A percentile compares a stretch with the other conserved stretches of the same genome.
Evolutionary conservation across 495 filamentous ascomycete species (phyloP).

Genomic region (Parathielavia hyrcaniae): DNA sequence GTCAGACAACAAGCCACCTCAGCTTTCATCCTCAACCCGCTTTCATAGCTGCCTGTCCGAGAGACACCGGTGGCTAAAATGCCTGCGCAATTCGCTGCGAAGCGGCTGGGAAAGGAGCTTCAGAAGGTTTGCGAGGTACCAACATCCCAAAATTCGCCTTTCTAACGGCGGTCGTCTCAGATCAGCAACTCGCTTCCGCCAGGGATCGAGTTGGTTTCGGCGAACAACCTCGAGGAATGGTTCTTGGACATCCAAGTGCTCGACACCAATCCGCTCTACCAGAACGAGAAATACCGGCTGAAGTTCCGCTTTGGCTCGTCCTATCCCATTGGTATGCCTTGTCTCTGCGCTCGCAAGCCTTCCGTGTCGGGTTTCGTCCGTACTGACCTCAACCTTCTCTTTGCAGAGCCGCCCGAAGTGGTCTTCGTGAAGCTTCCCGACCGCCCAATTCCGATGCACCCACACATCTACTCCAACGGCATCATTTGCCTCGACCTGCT

Average conservation of each 20-base stretch:
- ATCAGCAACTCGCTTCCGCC: conserved; percentile 52
- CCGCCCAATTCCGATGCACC: conserved; percentile 85
- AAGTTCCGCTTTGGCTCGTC: conserved; percentile 75
- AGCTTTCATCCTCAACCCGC: neutral
- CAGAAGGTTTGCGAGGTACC: conserved; percentile 35
- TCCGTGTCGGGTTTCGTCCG: too few relatives aligned
- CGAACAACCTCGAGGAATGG: conserved; percentile 85
- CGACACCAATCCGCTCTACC: conserved; percentile 86
- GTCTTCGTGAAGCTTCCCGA: conserved; percentile 64
- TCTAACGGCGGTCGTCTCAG: conserved; percentile 27
- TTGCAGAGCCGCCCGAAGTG: conserved; percentile 82
- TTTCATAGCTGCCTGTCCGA: neutral
- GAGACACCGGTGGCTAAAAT: conserved; percentile 22
- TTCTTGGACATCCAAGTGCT: conserved; percentile 86
- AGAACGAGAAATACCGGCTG: conserved; percentile 70
- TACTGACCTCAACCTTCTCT: neutral
- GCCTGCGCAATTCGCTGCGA: conserved; percentile 42
- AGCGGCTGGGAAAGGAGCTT: conserved; percentile 49
- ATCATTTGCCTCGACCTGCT: conserved; percentile 97
- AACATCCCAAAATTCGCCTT: neutral
- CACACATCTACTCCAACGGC: conserved; percentile 96
- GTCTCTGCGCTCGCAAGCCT: neutral
- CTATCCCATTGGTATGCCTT: conserved; percentile 78
- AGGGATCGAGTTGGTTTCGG: conserved; percentile 73
- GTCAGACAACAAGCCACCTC: neutral